Percentiles rank a stretch among this genome's conserved stretches.
phyloP scores from a whole-genome alignment of 345 rosid genomes.

The Eucalyptus pauciflora region DNA sequence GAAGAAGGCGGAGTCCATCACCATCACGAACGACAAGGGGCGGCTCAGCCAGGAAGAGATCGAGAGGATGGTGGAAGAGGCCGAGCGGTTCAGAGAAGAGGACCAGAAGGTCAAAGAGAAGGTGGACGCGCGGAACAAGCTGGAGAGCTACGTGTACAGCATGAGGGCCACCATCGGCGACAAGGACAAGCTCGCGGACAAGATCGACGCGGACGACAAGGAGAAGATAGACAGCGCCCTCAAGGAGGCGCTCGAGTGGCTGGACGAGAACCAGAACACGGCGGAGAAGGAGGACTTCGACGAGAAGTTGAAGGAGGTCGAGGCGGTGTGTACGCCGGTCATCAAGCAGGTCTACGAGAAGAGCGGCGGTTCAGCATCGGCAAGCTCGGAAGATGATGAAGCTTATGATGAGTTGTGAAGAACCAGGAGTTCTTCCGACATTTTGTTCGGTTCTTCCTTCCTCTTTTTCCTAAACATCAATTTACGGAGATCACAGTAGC shows the following conservation, averaged over 20 bases:
- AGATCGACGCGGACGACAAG: slow-evolving; percentile 35
- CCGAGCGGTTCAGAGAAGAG: slow-evolving; percentile 41
- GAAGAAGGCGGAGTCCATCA: slow-evolving; percentile 26
- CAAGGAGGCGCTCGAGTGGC: slow-evolving; percentile 43
- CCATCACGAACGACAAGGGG: slow-evolving; percentile 40
- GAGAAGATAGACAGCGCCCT: slow-evolving; percentile 29
- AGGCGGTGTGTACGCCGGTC: slow-evolving; percentile 38
- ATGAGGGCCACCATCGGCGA: slow-evolving; percentile 29
- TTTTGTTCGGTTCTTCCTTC: neutral
- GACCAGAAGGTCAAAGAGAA: slow-evolving; percentile 30
- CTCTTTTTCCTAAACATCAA: neutral
- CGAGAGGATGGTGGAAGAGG: slow-evolving; percentile 44
- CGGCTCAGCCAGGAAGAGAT: slow-evolving; percentile 51
- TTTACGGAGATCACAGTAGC: neutral
- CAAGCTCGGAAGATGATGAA: slow-evolving; percentile 14
- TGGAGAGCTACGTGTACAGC: slow-evolving; percentile 38
- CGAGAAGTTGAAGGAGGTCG: slow-evolving; percentile 44
- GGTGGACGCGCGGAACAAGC: slow-evolving; percentile 46
- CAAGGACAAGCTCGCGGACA: slow-evolving; percentile 25
- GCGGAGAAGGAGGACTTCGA: slow-evolving; percentile 47
- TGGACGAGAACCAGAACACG: slow-evolving; percentile 31
- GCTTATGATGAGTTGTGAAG: slow-evolving; percentile 32
- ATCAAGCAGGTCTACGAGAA: slow-evolving; percentile 36
- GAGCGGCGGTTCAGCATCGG: slow-evolving; percentile 3
- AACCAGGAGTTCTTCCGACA: neutral